A percentile compares a stretch with the other conserved stretches of the same genome.
These are phyloP conservation scores for Pythium brachiatum DNA, from an alignment of 352 stramenopile genomes.

Conservation along the genomic window DNA sequence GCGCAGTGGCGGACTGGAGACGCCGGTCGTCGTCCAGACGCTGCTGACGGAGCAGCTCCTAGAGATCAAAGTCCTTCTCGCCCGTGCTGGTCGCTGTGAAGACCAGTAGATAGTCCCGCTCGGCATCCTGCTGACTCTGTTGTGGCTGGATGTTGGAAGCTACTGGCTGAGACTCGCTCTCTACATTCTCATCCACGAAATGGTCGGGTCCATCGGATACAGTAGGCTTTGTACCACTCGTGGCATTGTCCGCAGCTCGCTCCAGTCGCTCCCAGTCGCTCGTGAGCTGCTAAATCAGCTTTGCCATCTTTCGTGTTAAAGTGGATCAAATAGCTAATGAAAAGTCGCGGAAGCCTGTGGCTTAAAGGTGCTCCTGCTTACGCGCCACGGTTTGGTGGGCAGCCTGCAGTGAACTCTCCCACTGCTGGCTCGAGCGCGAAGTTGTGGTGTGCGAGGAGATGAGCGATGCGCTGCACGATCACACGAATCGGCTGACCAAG, in stretches of 20 bases:
- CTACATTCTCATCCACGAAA: background rate
- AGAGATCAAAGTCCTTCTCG: slow-evolving; percentile 60
- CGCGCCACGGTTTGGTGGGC: too few relatives aligned
- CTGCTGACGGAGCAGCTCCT: slow-evolving; percentile 38
- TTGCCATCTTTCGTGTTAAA: too few relatives aligned
- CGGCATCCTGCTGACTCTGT: slow-evolving; percentile 5
- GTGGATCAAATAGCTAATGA: too few relatives aligned
- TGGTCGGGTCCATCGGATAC: background rate
- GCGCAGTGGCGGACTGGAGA: background rate
- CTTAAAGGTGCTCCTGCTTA: too few relatives aligned
- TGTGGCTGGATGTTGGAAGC: background rate
- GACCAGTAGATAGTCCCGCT: slow-evolving; percentile 38
- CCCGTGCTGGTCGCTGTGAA: slow-evolving; percentile 74
- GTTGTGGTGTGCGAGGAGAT: too few relatives aligned
- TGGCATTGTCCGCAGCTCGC: background rate
- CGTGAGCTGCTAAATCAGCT: slow-evolving; percentile 20
- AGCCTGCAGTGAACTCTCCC: too few relatives aligned
- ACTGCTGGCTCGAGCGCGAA: too few relatives aligned
- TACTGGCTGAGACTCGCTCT: background rate
- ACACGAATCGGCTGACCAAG: too few relatives aligned
- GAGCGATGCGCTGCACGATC: too few relatives aligned
- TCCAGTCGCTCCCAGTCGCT: slow-evolving; percentile 25
- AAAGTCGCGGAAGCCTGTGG: too few relatives aligned
- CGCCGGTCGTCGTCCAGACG: slow-evolving; percentile 18
- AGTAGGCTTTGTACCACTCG: background rate